phyloP scores from a whole-genome alignment of 2,329 filamentous ascomycete genomes.

The Sarocladiaceae sp. region DNA sequence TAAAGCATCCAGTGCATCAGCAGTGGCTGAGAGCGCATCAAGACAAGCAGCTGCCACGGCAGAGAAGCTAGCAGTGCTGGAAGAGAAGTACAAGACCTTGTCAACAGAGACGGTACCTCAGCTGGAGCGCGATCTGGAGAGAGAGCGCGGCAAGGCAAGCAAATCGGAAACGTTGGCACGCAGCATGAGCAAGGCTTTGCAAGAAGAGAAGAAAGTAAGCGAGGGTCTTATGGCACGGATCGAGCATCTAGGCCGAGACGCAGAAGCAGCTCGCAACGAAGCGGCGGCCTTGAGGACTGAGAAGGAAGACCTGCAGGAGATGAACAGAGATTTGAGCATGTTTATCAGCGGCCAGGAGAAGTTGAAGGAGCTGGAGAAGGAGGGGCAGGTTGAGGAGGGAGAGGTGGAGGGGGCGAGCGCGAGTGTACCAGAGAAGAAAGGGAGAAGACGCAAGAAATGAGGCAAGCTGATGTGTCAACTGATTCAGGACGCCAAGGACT shows the following conservation, averaged over 20 bases:
- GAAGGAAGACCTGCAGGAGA: conserved; percentile 70
- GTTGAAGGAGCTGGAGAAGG: conserved; percentile 62
- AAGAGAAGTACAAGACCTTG: conserved; percentile 39
- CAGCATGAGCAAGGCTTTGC: conserved; percentile 65
- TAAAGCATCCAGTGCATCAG: conserved; percentile 72
- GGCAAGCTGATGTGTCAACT: too few species aligned
- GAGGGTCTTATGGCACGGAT: conserved; percentile 79
- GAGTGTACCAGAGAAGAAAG: conserved; percentile 56
- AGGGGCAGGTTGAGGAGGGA: conserved; percentile 54
- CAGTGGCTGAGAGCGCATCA: conserved; percentile 57
- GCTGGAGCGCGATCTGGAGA: conserved; percentile 66
- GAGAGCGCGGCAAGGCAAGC: conserved; percentile 60
- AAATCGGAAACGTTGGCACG: conserved; percentile 73
- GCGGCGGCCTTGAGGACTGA: conserved; percentile 51
- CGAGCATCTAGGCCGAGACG: conserved; percentile 60
- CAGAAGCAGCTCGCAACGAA: conserved; percentile 50
- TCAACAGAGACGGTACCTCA: conserved; percentile 51
- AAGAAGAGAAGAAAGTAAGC: conserved; percentile 82
- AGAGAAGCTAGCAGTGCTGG: conserved; percentile 45
- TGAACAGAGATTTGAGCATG: conserved; percentile 81
- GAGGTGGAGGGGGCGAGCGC: conserved; percentile 68
- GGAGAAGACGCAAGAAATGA: conserved; percentile 43
- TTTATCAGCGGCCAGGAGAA: conserved; percentile 83
- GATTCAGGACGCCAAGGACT: too few species aligned
- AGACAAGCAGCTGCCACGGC: conserved; percentile 42